Evolutionary conservation across 1,284 basidiomycete genomes (phyloP), one percentile per base, ranked within the genome.

Genomic region (Pulveroboletus sp.): DNA sequence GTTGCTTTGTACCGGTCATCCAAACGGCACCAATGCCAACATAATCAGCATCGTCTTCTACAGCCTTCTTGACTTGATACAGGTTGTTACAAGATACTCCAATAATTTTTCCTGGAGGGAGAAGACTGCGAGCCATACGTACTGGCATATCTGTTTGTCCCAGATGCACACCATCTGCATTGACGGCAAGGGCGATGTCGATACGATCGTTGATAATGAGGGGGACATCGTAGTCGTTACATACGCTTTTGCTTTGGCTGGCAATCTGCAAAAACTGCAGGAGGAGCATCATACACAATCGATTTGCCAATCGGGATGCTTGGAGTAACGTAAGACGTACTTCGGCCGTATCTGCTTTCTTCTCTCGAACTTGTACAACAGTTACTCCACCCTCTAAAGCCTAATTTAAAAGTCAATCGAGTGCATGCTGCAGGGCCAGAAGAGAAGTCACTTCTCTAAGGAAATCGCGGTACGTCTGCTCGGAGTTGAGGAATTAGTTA

Each of bases 201-300:
- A 96, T 78, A 15, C 94, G 86, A 74, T 96, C 94, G 68, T 98
- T 98, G 75, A 98, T 92, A 57, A 98, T 78, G 28, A 98, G 78
- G 0, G 93, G 94, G 22, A 97, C 85, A 48, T 82, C 80, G 78
- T 95, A 92, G 74, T 82, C 83, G 65, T 87, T 83, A 68, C 92
- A 96, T 24, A 98, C 77, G 20, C 69, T 78, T 68, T 95, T 91
- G 3, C 87, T 89, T 58, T 78, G 74, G 49, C 73, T 72, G 1
- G 94, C 94, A 55, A 97, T 82, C 54, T 86, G 78, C 58, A 95
- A 81, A 69, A 98, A 96, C 87, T 94, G 59, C 24, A 24, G 54
- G 28, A n/a, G 24, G 59, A 31, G 24, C 20, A 48, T 7, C 38
- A 31, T 24, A 22, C 12, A 26, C 18, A 31, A 40, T 25, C 11